Conservation (phyloP, 1,284 basidiomycete genomes). For the Golubevia sp. region DNA sequence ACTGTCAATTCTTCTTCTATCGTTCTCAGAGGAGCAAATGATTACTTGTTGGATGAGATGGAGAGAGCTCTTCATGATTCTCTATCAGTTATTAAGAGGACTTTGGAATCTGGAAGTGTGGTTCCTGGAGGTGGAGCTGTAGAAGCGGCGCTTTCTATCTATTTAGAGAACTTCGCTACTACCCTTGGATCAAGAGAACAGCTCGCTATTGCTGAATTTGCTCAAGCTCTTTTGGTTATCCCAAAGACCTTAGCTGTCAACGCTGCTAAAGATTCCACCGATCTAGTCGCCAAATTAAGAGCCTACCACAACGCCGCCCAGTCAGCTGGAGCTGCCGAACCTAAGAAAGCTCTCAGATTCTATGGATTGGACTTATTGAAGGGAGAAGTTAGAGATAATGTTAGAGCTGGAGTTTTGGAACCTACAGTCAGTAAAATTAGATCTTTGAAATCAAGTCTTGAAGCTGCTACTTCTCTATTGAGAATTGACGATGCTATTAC, state of each 20-base stretch:
- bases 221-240: slow-evolving; percentile 87
- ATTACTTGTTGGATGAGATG: slow-evolving; percentile 99
- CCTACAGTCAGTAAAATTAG: slow-evolving; percentile 97
- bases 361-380: slow-evolving; percentile 94
- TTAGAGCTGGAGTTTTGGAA: slow-evolving; percentile 89
- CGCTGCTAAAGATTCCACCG: slow-evolving; percentile 97
- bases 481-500: slow-evolving; percentile 81
- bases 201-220: slow-evolving; percentile 97
- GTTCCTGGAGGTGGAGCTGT: slow-evolving; percentile 98
- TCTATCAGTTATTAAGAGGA: slow-evolving; percentile 92
- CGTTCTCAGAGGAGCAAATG: slow-evolving; percentile 93
- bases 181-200: slow-evolving; percentile 94
- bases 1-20: slow-evolving; percentile 92
- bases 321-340: slow-evolving; percentile 82
- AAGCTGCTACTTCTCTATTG: slow-evolving; percentile 91
- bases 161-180: slow-evolving; percentile 98
- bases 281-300: slow-evolving; percentile 93
- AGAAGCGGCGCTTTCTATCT: slow-evolving; percentile 94
- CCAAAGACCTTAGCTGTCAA: slow-evolving; percentile 97
- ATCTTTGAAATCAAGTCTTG: slow-evolving; percentile 93
- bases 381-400: slow-evolving; percentile 93
- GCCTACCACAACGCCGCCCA: slow-evolving; percentile 98
- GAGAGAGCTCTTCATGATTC: slow-evolving; percentile 95
- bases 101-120: slow-evolving; percentile 91
- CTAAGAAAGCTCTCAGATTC: slow-evolving; percentile 90